Evolutionary conservation across 2,329 filamentous ascomycete genomes (phyloP), one percentile per base, ranked within the genome.

Genomic region (Phialophora tarda): DNA sequence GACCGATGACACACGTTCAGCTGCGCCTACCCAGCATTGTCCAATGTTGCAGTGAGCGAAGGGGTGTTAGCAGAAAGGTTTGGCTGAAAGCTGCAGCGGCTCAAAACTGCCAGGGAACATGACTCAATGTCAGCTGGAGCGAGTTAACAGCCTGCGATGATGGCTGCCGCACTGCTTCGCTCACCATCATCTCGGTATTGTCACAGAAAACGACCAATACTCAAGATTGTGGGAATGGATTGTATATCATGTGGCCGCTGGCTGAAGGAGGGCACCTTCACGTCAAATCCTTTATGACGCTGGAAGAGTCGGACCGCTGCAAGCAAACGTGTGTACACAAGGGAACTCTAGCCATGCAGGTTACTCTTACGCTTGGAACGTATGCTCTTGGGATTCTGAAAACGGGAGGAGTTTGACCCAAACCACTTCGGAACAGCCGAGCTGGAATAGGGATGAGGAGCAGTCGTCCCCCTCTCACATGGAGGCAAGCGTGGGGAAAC

Each of bases 261-360:
- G 61, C 61, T 58, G 51, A 47, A 63, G 54, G 12, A 32, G 54
- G 21, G 26, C 26, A n/a, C 41, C 38, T 63, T 63, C 38, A 63
- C 61, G 54, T 63, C 54, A 63, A 63, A 58, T 23, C 17, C 21
- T 61, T 7, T 6, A n/a, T 28, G 10, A 23, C 21, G 38, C 44
- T 50, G 57, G 51, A 17, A 47, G 12, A 55, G 26, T 26, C 50
- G 48, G 59, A 47, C 50, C 50, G 21, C 24, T 48, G 34, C 21
- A 44, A 17, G 23, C 59, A 59, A 59, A 2, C 44, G 2, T n/a
- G 44, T 2, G 56, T 32, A n/a, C 44, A n/a, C 38, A 48, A 21
- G 57, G 26, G 14, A 59, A 59, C 7, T 48, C 3, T 21, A 24
- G 11, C 26, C 38, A 38, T 21, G 57, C 21, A 30, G 7, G 26